A percentile compares a stretch with the other conserved stretches of the same genome.
Conservation (phyloP, 2,329 filamentous ascomycete genomes). For the Pseudocercospora vitis region DNA sequence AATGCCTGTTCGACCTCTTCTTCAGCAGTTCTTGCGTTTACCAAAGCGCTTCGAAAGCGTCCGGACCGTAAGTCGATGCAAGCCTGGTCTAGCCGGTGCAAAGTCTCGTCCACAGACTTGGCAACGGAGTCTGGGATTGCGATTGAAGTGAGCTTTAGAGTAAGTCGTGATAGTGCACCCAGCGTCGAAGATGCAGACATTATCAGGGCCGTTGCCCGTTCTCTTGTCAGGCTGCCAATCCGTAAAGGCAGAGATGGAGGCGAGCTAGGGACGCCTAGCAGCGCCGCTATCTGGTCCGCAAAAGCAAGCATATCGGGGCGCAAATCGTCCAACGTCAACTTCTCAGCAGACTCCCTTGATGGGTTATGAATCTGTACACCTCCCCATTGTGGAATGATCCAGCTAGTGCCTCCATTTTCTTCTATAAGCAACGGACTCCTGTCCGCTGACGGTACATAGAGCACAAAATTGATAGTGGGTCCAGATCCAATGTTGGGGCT, state of each 20-base stretch:
- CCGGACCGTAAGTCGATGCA: constrained; percentile 68
- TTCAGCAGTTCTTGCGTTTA: constrained; percentile 81
- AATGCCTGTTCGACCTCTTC: constrained; percentile 89
- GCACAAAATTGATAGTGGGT: constrained; percentile 92
- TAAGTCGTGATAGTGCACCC: constrained; percentile 86
- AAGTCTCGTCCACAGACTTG: constrained; percentile 76
- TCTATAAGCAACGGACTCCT: constrained; percentile 62
- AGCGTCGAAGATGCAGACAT: constrained; percentile 89
- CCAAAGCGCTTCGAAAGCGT: constrained; percentile 65
- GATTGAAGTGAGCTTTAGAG: constrained; percentile 80
- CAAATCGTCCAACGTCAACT: constrained; percentile 65
- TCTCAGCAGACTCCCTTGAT: constrained; percentile 37
- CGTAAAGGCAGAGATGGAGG: constrained; percentile 78
- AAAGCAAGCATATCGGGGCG: constrained; percentile 84
- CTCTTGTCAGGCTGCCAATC: constrained; percentile 79
- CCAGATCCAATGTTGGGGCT: constrained; percentile 90
- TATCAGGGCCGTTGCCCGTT: constrained; percentile 80
- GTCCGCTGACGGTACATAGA: constrained; percentile 76
- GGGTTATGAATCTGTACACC: constrained; percentile 69
- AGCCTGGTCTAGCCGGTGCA: constrained; percentile 73
- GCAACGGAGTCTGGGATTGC: constrained; percentile 86
- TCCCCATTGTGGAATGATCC: constrained; percentile 97
- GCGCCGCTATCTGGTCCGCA: constrained; percentile 81
- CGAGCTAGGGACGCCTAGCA: constrained; percentile 79
- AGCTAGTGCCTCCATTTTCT: constrained; percentile 67